A percentile compares a stretch with the other conserved stretches of the same genome.
Evolutionary conservation across 805 yeast genomes (phyloP).

Genomic region (Hanseniaspora pseudoguilliermondii): DNA sequence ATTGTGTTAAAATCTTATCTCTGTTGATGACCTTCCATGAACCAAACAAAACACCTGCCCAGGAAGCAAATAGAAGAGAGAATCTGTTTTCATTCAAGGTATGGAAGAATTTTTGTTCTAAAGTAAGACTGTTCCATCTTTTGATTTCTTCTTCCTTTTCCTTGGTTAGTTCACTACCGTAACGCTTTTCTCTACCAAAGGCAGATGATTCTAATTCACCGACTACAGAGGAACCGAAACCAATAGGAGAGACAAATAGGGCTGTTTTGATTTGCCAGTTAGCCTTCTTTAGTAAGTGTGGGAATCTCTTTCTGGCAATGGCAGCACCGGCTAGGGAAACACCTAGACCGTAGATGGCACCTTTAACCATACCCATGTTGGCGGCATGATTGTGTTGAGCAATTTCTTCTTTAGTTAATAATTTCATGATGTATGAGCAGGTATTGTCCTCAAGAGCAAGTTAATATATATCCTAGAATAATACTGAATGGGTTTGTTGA

Average conservation of each 20-base stretch:
- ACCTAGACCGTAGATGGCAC: slow-evolving; percentile 43
- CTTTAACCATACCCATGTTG: slow-evolving; percentile 48
- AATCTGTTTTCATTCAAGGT: slow-evolving; percentile 45
- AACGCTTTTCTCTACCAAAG: slow-evolving; percentile 52
- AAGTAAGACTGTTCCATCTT: slow-evolving; percentile 40
- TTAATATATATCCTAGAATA: too few relatives aligned
- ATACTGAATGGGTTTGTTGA: too few relatives aligned
- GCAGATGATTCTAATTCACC: slow-evolving; percentile 61
- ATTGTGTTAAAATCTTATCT: slow-evolving; percentile 58
- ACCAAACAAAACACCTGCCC: slow-evolving; percentile 73
- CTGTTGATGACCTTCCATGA: slow-evolving; percentile 63
- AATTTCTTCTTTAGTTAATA: slow-evolving; percentile 52
- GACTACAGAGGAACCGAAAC: slow-evolving; percentile 44
- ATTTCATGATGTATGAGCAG: slow-evolving; percentile 39
- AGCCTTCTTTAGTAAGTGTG: slow-evolving; percentile 31
- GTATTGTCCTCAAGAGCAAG: too few relatives aligned
- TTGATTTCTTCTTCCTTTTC: slow-evolving; percentile 34
- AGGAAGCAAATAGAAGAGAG: slow-evolving; percentile 52
- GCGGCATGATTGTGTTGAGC: slow-evolving; percentile 51
- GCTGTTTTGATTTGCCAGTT: slow-evolving; percentile 56
- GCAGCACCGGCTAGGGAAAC: slow-evolving; percentile 45
- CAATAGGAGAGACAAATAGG: slow-evolving; percentile 54
- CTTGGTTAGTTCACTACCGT: slow-evolving; percentile 31
- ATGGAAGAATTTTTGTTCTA: slow-evolving; percentile 38
- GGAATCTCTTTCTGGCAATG: slow-evolving; percentile 36